These are phyloP conservation scores for Pulveroboletus sp. DNA, from an alignment of 768 basidiomycete genomes.

Conservation along the genomic window DNA sequence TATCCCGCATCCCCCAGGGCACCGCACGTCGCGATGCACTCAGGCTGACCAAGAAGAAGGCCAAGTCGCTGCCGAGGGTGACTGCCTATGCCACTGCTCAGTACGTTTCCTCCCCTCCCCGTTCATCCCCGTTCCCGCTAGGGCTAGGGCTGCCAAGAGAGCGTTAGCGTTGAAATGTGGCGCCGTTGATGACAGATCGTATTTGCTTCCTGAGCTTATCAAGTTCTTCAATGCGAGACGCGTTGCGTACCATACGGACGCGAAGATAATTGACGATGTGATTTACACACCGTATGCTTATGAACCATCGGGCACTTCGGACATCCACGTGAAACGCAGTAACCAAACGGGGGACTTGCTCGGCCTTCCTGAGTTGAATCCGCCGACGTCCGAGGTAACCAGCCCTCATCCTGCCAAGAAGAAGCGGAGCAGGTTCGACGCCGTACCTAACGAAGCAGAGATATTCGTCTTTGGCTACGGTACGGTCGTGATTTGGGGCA, in stretches of 20 bases:
- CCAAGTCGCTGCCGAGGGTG: conserved; percentile 86
- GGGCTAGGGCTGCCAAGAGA: neutral
- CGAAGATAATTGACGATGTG: conserved; percentile 87
- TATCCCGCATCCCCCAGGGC: conserved; percentile 90
- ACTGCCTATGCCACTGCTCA: conserved; percentile 93
- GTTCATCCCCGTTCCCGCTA: no score
- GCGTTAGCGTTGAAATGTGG: neutral
- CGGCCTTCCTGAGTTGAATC: conserved; percentile 64
- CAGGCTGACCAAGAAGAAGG: conserved; percentile 89
- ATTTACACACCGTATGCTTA: conserved; percentile 91
- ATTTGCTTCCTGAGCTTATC: conserved; percentile 81
- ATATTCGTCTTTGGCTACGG: conserved; percentile 94
- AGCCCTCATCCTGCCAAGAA: conserved; percentile 35
- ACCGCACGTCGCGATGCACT: conserved; percentile 90
- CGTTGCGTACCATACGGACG: conserved; percentile 77
- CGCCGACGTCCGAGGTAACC: conserved; percentile 25
- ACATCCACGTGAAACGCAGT: conserved; percentile 28
- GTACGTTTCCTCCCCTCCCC: conserved; percentile 37
- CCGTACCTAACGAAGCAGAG: conserved; percentile 68
- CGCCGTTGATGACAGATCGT: conserved; percentile 53
- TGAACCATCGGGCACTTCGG: conserved; percentile 43
- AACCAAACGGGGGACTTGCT: conserved; percentile 63
- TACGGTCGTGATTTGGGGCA: conserved; percentile 96
- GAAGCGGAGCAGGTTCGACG: conserved; percentile 64
- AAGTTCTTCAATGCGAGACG: conserved; percentile 86